phyloP scores from a whole-genome alignment of 768 basidiomycete genomes.

The Trametes maxima region DNA sequence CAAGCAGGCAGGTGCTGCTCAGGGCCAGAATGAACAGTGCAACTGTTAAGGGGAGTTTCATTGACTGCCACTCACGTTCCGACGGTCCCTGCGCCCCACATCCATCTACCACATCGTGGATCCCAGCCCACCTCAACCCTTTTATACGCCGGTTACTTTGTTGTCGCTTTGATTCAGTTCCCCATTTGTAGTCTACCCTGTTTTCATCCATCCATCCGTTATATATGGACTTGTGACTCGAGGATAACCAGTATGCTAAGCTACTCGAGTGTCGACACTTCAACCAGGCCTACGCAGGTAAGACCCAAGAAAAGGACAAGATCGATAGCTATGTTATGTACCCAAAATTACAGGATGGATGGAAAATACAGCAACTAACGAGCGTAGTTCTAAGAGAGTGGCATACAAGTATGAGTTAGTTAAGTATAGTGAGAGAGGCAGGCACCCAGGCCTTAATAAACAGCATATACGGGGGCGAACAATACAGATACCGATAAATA shows the following conservation, averaged over 20 bases:
- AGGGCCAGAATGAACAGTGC: slow-evolving; percentile 65
- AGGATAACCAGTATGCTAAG: neutral
- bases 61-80: neutral
- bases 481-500: slow-evolving; percentile 18
- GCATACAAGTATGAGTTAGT: neutral
- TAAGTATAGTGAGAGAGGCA: neutral
- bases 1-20: slow-evolving; percentile 56
- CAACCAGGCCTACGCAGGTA: neutral
- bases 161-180: slow-evolving; percentile 42
- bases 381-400: slow-evolving; percentile 1
- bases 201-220: slow-evolving; percentile 14
- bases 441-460: slow-evolving; percentile 7
- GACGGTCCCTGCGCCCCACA: neutral
- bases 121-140: slow-evolving; percentile 6
- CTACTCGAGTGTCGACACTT: neutral
- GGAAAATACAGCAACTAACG: slow-evolving; percentile 10
- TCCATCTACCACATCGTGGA: neutral
- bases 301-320: neutral
- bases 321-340: slow-evolving; percentile 1
- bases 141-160: slow-evolving; percentile 37
- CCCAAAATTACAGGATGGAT: slow-evolving; percentile 1
- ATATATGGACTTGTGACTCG: slow-evolving; percentile 24
- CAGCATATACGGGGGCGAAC: neutral
- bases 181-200: slow-evolving; percentile 24
- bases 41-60: slow-evolving; percentile 58